Percentiles rank a stretch among this genome's conserved stretches.
phyloP scores from a whole-genome alignment of 768 basidiomycete species.

The Podaxis sp. region DNA sequence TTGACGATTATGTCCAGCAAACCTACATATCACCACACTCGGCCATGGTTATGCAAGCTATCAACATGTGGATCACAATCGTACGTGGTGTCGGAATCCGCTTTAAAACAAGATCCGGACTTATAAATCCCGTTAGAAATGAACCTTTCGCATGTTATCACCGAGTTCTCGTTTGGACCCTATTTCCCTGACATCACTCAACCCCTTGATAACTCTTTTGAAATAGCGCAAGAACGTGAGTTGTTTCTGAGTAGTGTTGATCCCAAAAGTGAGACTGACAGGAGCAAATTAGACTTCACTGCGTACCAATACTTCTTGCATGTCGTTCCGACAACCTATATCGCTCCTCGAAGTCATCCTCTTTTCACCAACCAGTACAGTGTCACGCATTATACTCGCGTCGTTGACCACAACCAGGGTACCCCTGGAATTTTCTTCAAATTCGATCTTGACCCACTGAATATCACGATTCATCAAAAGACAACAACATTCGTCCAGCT shows the following conservation, averaged over 20 bases:
- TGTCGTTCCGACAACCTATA: slow-evolving; percentile 93
- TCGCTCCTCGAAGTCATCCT: slow-evolving; percentile 62
- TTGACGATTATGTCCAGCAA: slow-evolving; percentile 41
- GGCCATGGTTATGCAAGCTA: slow-evolving; percentile 91
- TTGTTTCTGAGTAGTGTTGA: slow-evolving; percentile 10
- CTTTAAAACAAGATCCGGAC: not conserved
- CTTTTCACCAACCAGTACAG: slow-evolving; percentile 85
- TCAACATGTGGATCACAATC: slow-evolving; percentile 81
- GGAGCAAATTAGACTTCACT: slow-evolving; percentile 57
- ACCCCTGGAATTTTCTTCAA: slow-evolving; percentile 98
- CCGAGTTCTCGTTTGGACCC: slow-evolving; percentile 95
- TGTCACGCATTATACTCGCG: slow-evolving; percentile 87
- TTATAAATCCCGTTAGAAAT: slow-evolving; percentile 6
- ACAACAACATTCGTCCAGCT: slow-evolving; percentile 81
- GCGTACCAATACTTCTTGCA: slow-evolving; percentile 94
- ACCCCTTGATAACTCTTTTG: slow-evolving; percentile 88
- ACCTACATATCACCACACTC: slow-evolving; percentile 90
- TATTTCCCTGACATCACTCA: slow-evolving; percentile 95
- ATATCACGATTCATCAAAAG: slow-evolving; percentile 80
- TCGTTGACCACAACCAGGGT: slow-evolving; percentile 67
- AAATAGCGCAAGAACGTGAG: slow-evolving; percentile 66
- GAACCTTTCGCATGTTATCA: slow-evolving; percentile 93
- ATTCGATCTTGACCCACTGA: slow-evolving; percentile 91
- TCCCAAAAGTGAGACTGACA: not conserved
- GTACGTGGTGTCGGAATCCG: slow-evolving; percentile 42